Conservation (phyloP, 805 yeast species). For the Diddensiella caesifluorescens region DNA sequence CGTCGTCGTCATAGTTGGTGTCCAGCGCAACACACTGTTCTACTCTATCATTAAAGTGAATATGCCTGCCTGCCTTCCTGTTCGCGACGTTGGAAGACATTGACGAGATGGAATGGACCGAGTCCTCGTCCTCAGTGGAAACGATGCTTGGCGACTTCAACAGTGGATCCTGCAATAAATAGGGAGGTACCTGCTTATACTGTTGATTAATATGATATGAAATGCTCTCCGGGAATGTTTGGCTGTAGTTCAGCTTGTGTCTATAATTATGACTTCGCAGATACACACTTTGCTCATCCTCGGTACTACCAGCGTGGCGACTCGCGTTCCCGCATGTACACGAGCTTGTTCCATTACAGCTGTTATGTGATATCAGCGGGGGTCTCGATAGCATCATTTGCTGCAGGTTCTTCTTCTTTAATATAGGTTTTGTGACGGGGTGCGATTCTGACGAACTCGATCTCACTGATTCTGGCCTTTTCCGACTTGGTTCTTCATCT, state of each 20-base stretch:
- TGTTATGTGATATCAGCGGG: constrained; percentile 12
- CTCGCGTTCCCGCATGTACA: constrained; percentile 6
- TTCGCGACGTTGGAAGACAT: neutral
- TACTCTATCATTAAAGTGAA: constrained; percentile 90
- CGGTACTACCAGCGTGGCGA: constrained; percentile 3
- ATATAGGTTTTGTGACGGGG: constrained; percentile 61
- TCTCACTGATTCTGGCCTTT: neutral
- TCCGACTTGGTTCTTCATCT: constrained; percentile 4
- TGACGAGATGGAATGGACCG: constrained; percentile 5
- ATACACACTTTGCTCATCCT: constrained; percentile 22
- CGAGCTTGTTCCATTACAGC: constrained; percentile 13
- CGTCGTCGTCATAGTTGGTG: constrained; percentile 20
- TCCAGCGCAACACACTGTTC: constrained; percentile 86
- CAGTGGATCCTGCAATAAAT: constrained; percentile 5
- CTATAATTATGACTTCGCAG: constrained; percentile 38
- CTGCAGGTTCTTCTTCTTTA: constrained; percentile 79
- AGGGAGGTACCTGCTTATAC: constrained; percentile 12
- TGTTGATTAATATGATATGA: constrained; percentile 31
- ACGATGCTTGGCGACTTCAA: constrained; percentile 6
- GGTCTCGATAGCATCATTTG: constrained; percentile 57
- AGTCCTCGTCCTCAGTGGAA: constrained; percentile 3
- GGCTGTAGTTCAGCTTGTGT: constrained; percentile 29
- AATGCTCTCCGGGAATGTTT: constrained; percentile 25
- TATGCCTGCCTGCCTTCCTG: constrained; percentile 44
- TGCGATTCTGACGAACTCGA: constrained; percentile 15